These are phyloP conservation scores for Erigeron canadensis DNA, from an alignment of 129 eudicot species.

Conservation along the genomic window DNA sequence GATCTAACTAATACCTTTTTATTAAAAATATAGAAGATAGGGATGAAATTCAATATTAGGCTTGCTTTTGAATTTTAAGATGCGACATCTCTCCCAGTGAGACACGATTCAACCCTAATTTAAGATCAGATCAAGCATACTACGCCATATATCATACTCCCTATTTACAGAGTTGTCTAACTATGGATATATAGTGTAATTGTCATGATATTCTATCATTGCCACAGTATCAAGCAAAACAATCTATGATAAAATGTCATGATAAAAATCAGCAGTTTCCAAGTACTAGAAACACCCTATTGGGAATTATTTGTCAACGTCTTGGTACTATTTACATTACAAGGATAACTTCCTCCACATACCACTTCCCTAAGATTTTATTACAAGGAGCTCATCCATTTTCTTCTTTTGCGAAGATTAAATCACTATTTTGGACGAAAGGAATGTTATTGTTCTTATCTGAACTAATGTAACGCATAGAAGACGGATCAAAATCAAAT, in stretches of 20 bases:
- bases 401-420: neutral
- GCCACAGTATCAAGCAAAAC: neutral
- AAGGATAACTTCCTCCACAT: neutral
- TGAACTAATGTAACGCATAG: neutral
- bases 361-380: neutral
- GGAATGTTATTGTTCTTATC: neutral
- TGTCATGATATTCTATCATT: neutral
- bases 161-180: neutral
- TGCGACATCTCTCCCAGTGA: neutral
- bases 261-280: neutral
- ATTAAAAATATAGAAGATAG: neutral
- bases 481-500: neutral
- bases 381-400: neutral
- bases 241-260: neutral
- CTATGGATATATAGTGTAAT: neutral
- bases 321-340: neutral
- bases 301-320: neutral
- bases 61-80: neutral
- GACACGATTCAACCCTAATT: neutral
- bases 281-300: slow-evolving; percentile 9
- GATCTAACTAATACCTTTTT: neutral
- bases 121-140: neutral
- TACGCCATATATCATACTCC: neutral
- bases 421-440: neutral
- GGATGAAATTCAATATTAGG: neutral